These are phyloP conservation scores for Noccaea bulbosa DNA, from an alignment of 345 rosid species.

Conservation along the genomic window DNA sequence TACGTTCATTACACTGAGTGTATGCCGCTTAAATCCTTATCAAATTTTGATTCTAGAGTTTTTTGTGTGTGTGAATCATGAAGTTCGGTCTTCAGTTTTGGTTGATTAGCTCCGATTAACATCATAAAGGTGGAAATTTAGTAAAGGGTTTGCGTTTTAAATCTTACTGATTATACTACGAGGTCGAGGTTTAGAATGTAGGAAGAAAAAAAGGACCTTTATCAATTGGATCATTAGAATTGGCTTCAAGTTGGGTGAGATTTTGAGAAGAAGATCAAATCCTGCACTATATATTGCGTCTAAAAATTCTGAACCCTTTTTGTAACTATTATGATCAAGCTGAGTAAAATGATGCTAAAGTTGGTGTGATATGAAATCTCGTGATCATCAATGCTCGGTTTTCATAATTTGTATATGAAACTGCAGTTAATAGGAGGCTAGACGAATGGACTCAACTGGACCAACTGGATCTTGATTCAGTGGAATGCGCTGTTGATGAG, in stretches of 20 bases:
- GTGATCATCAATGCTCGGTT: conserved; percentile 24
- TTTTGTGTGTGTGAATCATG: neutral
- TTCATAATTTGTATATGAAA: neutral
- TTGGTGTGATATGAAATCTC: neutral
- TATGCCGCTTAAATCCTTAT: conserved; percentile 43
- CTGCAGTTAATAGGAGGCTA: conserved; percentile 89
- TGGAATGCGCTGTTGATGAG: conserved; percentile 90
- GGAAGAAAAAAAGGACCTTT: neutral
- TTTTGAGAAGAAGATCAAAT: conserved; percentile 4
- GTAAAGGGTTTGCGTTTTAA: neutral
- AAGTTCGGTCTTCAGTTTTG: conserved; percentile 12
- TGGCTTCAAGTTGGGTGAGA: conserved; percentile 21
- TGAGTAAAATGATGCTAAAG: conserved; percentile 11
- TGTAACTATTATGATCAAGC: neutral
- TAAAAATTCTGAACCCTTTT: neutral
- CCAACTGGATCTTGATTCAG: conserved; percentile 88
- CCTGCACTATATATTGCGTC: neutral
- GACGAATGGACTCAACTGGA: conserved; percentile 99
- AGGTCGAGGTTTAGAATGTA: neutral
- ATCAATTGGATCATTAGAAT: neutral
- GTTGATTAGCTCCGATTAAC: neutral
- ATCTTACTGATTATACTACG: neutral
- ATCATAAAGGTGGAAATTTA: conserved; percentile 1
- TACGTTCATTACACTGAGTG: conserved; percentile 99
- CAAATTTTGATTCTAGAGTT: conserved; percentile 41